phyloP scores from a whole-genome alignment of 805 yeast species.

The Spathaspora passalidarum region DNA sequence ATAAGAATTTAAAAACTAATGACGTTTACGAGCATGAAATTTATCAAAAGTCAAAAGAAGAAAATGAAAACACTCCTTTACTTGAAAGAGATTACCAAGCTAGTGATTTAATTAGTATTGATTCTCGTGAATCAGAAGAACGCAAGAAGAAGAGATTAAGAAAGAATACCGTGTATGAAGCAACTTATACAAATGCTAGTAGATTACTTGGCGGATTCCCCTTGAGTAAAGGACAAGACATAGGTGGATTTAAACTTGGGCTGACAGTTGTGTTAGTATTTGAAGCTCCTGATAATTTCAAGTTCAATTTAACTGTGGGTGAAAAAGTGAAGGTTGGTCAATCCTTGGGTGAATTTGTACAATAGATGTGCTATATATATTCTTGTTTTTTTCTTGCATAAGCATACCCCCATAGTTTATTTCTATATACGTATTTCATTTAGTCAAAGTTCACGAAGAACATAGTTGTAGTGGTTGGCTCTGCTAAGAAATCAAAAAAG shows the following conservation, averaged over 20 bases:
- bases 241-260: constrained; percentile 96
- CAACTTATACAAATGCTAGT: constrained; percentile 82
- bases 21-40: constrained; percentile 55
- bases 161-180: constrained; percentile 88
- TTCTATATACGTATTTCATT: not conserved
- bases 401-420: too few species aligned
- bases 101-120: constrained; percentile 13
- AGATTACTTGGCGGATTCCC: constrained; percentile 81
- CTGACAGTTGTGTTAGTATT: constrained; percentile 95
- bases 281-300: constrained; percentile 86
- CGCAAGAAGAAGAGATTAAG: constrained; percentile 42
- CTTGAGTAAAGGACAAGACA: constrained; percentile 83
- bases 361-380: not conserved
- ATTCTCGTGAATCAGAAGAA: constrained; percentile 13
- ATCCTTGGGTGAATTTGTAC: constrained; percentile 52
- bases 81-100: constrained; percentile 13
- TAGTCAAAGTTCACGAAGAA: too few species aligned
- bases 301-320: constrained; percentile 68
- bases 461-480: too few species aligned
- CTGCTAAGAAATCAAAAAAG: too few species aligned
- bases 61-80: constrained; percentile 30
- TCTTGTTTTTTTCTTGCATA: not conserved
- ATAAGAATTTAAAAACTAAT: constrained; percentile 84
- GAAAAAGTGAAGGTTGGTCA: constrained; percentile 85
- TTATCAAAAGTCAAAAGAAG: constrained; percentile 17